A percentile compares a stretch with the other conserved stretches of the same genome.
Conservation (phyloP, 73 alveolate genomes). For the Tetrahymena elliotti region DNA sequence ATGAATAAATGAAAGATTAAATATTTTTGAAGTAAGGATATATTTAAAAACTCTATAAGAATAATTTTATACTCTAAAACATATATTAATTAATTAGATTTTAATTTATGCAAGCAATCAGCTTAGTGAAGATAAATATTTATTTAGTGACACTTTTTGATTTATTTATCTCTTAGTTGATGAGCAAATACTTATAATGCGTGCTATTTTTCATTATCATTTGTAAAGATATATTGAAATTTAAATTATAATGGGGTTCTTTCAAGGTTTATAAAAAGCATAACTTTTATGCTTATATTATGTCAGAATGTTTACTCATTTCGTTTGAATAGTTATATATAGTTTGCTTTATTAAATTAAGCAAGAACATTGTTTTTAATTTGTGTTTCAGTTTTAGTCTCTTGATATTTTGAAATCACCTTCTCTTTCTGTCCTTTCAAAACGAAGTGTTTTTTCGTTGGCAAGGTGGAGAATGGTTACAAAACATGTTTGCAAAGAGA, state of each 20-base stretch:
- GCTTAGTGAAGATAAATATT: too few relatives aligned
- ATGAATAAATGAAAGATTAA: too few relatives aligned
- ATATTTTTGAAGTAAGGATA: too few relatives aligned
- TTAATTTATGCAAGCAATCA: not conserved
- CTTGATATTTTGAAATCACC: constrained; percentile 21
- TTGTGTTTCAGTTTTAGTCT: not conserved
- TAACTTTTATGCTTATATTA: not conserved
- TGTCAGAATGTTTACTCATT: too few relatives aligned
- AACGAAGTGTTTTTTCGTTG: constrained; percentile 17
- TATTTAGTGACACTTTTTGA: not conserved
- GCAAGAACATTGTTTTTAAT: not conserved
- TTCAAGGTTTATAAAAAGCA: not conserved
- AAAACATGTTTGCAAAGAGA: constrained; percentile 38
- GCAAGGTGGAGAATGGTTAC: constrained; percentile 45
- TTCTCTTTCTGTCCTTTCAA: constrained; percentile 16
- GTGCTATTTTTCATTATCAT: not conserved
- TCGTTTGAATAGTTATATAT: too few relatives aligned
- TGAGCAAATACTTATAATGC: not conserved
- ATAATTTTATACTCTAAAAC: not conserved
- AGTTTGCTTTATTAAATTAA: not conserved
- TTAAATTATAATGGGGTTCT: not conserved
- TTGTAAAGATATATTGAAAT: not conserved
- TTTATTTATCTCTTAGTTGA: too few relatives aligned
- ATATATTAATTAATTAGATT: not conserved
- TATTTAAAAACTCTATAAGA: not conserved